Conservation (phyloP, 192 early-diverging fungal species). For the Backusella circina region DNA sequence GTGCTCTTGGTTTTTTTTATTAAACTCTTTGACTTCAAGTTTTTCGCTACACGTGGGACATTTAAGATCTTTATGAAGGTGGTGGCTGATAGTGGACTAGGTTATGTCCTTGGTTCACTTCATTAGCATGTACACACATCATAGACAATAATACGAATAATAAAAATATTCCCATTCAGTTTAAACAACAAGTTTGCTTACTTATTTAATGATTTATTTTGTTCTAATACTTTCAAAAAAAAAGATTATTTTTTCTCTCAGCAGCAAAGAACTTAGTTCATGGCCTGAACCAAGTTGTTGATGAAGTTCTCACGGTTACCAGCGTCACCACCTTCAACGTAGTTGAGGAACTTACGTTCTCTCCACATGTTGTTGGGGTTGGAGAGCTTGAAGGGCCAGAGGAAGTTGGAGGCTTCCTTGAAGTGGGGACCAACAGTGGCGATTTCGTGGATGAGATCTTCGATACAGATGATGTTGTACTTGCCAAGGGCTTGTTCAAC, state of each 20-base stretch:
- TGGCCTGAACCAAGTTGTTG: conserved; percentile 93
- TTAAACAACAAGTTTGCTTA: conserved; percentile 5
- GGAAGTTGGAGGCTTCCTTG: conserved; percentile 94
- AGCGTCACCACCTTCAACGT: conserved; percentile 96
- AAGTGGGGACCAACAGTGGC: conserved; percentile 96
- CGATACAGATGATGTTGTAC: conserved; percentile 95
- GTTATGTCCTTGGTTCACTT: neutral
- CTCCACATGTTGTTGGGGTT: conserved; percentile 96
- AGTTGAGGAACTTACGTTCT: conserved; percentile 92
- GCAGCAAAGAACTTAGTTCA: conserved; percentile 75
- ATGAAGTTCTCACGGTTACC: conserved; percentile 97
- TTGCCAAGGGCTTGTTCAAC: conserved; percentile 91
- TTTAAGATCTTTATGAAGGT: no score
- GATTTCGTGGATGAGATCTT: conserved; percentile 99
- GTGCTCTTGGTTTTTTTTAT: no score
- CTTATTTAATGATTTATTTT: conserved; percentile 5
- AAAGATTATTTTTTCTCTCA: neutral
- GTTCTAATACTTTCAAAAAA: conserved; percentile 2
- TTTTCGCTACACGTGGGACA: no score
- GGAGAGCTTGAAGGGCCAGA: conserved; percentile 99
- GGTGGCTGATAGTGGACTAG: neutral
- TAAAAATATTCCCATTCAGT: neutral
- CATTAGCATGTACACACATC: neutral
- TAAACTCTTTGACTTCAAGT: no score
- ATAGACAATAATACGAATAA: neutral